Evolutionary conservation across 2,329 filamentous ascomycete genomes (phyloP), one percentile per base, ranked within the genome.

Genomic region (Bipolaris bicolor): DNA sequence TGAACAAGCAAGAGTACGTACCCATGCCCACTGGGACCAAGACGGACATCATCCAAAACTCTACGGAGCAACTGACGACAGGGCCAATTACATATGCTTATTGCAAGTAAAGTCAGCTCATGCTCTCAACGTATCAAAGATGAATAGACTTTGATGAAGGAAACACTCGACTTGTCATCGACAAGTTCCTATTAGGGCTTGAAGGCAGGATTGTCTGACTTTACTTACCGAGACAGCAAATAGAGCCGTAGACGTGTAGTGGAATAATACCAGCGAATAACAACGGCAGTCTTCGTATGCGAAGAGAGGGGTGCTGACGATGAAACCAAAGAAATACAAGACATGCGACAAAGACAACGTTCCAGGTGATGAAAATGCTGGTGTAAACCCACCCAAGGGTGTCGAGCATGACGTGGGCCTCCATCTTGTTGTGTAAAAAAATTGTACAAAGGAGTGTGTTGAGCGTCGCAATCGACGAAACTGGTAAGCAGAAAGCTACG

Each of bases 21-120:
- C 49, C 49, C 33, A 71, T 68, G 11, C 71, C 71, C 33, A 70
- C 57, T 20, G 70, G 71, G 1, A 74, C 63, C 45, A 65, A 69
- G 5, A 74, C 67, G 41, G 64, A 72, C 71, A 74, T 74, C 34
- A 72, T 50, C 71, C 71, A 75, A 49, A 70, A 75, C 41, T 73
- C 69, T 0, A 66, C 56, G 0, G 60, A 56, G 36, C 71, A 75
- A n/a, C 63, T 55, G 18, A 70, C 60, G n/a, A 64, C 48, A 4
- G 70, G 55, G 10, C 60, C 64, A 15, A 73, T 50, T 11, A 64
- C 63, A 59, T 74, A 74, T n/a, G 54, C 64, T 41, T 65, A 24
- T 4, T 5, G 3, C 1, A 37, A 33, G 18, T 33, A n/a, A 34
- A 41, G 41, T 57, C 29, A 57, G 49, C 44, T 34, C 9, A 16